A percentile compares a stretch with the other conserved stretches of the same genome.
phyloP scores from a whole-genome alignment of 495 filamentous ascomycete species.

The Penicillium bialowiezense region DNA sequence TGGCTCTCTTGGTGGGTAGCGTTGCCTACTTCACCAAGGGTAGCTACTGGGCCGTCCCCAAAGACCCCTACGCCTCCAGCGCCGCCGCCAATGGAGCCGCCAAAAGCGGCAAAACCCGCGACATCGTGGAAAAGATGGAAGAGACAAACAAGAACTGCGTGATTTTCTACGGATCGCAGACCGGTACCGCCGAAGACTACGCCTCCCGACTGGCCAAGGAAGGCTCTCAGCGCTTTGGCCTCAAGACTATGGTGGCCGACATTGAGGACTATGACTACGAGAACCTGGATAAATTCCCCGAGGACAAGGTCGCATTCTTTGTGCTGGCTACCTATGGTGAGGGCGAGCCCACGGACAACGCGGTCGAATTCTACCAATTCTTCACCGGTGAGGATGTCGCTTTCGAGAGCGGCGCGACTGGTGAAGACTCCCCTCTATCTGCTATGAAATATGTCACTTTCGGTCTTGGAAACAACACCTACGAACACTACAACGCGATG shows the following conservation, averaged over 20 bases:
- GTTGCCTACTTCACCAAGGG: conserved; percentile 97
- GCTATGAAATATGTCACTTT: conserved; percentile 94
- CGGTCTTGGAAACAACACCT: conserved; percentile 96
- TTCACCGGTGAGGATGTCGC: conserved; percentile 73
- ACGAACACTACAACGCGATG: conserved; percentile 99
- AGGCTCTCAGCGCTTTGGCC: conserved; percentile 89
- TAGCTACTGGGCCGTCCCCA: conserved; percentile 76
- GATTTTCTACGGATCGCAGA: conserved; percentile 98
- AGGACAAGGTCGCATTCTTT: conserved; percentile 90
- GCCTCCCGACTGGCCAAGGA: conserved; percentile 97
- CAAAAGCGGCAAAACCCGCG: conserved; percentile 83
- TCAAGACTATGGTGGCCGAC: conserved; percentile 98
- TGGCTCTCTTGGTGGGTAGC: conserved; percentile 77
- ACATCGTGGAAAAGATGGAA: conserved; percentile 94
- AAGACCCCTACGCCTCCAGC: conserved; percentile 81
- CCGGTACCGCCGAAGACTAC: conserved; percentile 97
- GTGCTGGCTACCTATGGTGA: conserved; percentile 97
- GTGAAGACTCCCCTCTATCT: conserved; percentile 69
- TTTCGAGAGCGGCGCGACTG: conserved; percentile 68
- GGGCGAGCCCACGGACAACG: conserved; percentile 97
- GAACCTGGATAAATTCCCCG: conserved; percentile 83
- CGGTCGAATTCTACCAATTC: conserved; percentile 98
- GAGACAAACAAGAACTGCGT: conserved; percentile 95
- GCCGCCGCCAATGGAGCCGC: conserved; percentile 64
- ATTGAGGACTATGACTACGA: conserved; percentile 98